These are phyloP conservation scores for Colletotrichum australisinense DNA, from an alignment of 2,329 filamentous ascomycete genomes.

Conservation along the genomic window DNA sequence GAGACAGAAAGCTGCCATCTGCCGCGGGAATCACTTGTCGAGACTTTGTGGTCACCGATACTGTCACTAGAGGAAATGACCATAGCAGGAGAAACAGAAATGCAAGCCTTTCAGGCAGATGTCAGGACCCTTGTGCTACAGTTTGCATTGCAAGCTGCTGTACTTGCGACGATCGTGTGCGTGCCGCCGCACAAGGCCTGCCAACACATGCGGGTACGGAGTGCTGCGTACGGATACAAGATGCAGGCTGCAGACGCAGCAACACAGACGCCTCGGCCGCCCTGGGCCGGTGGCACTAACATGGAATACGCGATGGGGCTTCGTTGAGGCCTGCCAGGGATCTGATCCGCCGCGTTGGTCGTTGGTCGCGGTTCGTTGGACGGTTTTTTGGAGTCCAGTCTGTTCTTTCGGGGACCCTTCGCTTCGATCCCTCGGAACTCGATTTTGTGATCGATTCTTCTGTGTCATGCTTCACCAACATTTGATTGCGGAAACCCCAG, in stretches of 20 bases:
- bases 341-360: slow-evolving; percentile 3
- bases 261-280: slow-evolving; percentile 19
- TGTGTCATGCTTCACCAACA: not conserved
- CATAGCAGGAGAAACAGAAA: not conserved
- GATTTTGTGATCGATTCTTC: not conserved
- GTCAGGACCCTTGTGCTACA: slow-evolving; percentile 3
- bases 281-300: slow-evolving; percentile 11
- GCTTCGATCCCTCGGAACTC: not conserved
- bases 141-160: slow-evolving; percentile 10
- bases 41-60: slow-evolving; percentile 2
- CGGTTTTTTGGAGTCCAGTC: not conserved
- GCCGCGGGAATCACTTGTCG: not conserved
- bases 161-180: slow-evolving; percentile 8
- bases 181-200: not conserved
- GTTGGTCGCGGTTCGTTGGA: not conserved
- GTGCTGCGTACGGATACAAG: not conserved
- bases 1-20: slow-evolving; percentile 27
- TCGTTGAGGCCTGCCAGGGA: slow-evolving; percentile 1
- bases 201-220: not conserved
- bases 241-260: slow-evolving; percentile 4
- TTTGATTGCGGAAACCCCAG: not conserved
- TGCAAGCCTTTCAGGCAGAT: not conserved
- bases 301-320: slow-evolving; percentile 1
- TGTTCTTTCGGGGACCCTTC: slow-evolving; percentile 18
- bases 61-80: slow-evolving; percentile 1